phyloP scores from a whole-genome alignment of 495 filamentous ascomycete species.

The Aspergillus panamensis region DNA sequence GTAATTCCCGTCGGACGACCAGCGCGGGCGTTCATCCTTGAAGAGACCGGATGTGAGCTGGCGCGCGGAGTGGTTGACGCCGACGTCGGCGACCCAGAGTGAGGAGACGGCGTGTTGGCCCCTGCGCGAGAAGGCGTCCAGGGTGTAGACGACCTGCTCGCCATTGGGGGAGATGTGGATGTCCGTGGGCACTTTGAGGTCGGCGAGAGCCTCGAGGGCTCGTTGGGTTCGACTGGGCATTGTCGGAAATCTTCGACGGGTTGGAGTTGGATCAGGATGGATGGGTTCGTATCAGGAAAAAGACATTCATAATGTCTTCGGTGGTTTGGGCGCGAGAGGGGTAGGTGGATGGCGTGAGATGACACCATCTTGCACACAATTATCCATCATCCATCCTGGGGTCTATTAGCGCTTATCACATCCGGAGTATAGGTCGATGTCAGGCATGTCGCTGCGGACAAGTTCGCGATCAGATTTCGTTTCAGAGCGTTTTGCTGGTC shows the following conservation, averaged over 20 bases:
- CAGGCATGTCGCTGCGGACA: too few species aligned
- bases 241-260: neutral
- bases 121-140: slow-evolving; percentile 20
- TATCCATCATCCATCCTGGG: too few species aligned
- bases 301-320: neutral
- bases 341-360: slow-evolving; percentile 6
- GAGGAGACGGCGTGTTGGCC: slow-evolving; percentile 18
- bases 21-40: slow-evolving; percentile 21
- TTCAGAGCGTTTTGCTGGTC: too few species aligned
- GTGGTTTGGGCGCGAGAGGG: slow-evolving; percentile 1
- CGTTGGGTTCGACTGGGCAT: neutral
- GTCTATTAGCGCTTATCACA: too few species aligned
- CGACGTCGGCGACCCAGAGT: slow-evolving; percentile 24
- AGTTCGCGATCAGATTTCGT: too few species aligned
- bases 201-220: slow-evolving; percentile 12
- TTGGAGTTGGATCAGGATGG: neutral
- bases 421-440: too few species aligned
- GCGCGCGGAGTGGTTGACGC: slow-evolving; percentile 18
- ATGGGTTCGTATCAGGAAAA: neutral
- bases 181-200: slow-evolving; percentile 24
- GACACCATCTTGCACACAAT: slow-evolving; percentile 6
- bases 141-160: slow-evolving; percentile 18
- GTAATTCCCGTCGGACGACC: slow-evolving; percentile 22
- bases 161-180: slow-evolving; percentile 24
- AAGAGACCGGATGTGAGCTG: slow-evolving; percentile 26